Evolutionary conservation across 73 alveolate species (phyloP).

Genomic region (Durusdinium trenchii): DNA sequence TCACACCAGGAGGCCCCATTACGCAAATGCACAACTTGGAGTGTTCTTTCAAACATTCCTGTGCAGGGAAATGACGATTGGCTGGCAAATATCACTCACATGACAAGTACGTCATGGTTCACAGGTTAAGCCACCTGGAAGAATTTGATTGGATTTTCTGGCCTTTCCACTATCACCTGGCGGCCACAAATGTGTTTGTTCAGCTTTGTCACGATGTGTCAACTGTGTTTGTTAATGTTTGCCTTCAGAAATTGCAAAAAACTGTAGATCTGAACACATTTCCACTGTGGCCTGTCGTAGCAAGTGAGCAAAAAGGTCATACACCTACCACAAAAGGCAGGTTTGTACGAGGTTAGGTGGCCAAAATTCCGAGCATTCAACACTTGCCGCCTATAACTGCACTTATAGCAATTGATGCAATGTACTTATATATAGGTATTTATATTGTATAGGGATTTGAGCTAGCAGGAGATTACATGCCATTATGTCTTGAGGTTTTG

Average conservation of each 20-base stretch:
- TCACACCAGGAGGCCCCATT: conserved; percentile 93
- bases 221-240: neutral
- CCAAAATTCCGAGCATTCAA: too few species aligned
- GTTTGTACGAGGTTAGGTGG: too few species aligned
- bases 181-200: neutral
- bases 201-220: too few species aligned
- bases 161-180: conserved; percentile 91
- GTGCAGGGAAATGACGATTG: neutral
- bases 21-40: conserved; percentile 78
- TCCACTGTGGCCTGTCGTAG: conserved; percentile 37
- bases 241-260: neutral
- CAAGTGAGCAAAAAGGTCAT: conserved; percentile 78
- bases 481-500: too few species aligned
- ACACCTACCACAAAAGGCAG: neutral
- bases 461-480: too few species aligned
- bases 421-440: too few species aligned
- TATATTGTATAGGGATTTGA: too few species aligned
- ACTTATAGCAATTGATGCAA: too few species aligned
- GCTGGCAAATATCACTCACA: neutral
- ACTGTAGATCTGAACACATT: neutral
- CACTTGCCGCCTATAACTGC: too few species aligned
- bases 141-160: conserved; percentile 87
- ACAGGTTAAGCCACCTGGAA: conserved; percentile 31
- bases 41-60: conserved; percentile 83
- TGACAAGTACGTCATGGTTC: neutral